Evolutionary conservation across 352 stramenopile species (phyloP).

Genomic region (Peronospora destructor): DNA sequence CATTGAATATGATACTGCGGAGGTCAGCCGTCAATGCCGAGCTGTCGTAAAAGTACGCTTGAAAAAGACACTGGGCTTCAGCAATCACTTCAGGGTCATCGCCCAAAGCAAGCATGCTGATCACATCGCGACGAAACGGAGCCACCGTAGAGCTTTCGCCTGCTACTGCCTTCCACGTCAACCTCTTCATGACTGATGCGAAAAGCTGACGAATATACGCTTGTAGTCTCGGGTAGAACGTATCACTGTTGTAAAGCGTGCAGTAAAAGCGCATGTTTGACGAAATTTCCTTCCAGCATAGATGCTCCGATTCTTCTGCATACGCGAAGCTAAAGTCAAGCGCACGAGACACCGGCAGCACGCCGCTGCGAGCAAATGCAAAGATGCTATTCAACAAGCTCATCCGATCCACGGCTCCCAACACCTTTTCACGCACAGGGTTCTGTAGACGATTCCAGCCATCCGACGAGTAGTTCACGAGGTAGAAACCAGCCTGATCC

Average conservation of each 20-base stretch:
- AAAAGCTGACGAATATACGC: constrained; percentile 61
- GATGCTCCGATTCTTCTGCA: constrained; percentile 47
- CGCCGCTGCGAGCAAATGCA: constrained; percentile 75
- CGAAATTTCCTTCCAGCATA: constrained; percentile 79
- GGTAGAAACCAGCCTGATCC: constrained; percentile 91
- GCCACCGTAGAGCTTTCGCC: constrained; percentile 42
- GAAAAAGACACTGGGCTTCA: constrained; percentile 50
- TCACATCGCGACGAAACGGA: constrained; percentile 67
- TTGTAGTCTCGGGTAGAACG: constrained; percentile 56
- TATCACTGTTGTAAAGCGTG: constrained; percentile 50
- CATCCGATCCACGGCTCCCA: constrained; percentile 87
- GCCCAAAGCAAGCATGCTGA: constrained; percentile 58
- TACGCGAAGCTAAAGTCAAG: constrained; percentile 71
- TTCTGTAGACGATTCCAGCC: constrained; percentile 81
- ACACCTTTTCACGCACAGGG: constrained; percentile 42
- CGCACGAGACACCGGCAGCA: constrained; percentile 45
- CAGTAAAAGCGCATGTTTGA: constrained; percentile 56
- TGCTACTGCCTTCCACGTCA: constrained; percentile 40
- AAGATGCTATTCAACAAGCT: constrained; percentile 92
- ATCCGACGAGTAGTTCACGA: constrained; percentile 88
- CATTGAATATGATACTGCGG: constrained; percentile 56
- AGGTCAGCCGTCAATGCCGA: constrained; percentile 54
- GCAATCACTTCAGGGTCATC: constrained; percentile 45
- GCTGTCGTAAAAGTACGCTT: constrained; percentile 46
- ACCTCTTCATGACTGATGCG: constrained; percentile 38